Evolutionary conservation across 257 asterid genomes (phyloP), one percentile per base, ranked within the genome.

Genomic region (Solanum phureja): DNA sequence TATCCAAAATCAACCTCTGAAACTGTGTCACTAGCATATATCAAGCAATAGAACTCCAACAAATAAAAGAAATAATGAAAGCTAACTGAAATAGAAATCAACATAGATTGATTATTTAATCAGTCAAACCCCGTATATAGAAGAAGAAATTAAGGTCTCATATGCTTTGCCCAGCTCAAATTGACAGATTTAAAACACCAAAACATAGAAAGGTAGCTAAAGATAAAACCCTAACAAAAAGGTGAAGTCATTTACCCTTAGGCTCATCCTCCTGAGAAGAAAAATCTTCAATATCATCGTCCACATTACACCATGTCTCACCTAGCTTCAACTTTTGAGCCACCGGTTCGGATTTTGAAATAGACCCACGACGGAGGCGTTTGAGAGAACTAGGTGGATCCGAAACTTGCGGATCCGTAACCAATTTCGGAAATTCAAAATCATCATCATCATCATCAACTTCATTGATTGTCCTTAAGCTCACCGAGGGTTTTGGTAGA

Each of bases 281-380:
- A 83, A 95, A 95, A 24, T 89, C 95, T 89, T 97, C 99, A 87
- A 97, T 97, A 40, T 95, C 99, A 83, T 96, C 99, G 79, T 93
- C 96, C 72, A 85, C 91, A 86, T 89, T 84, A 88, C 89, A 77
- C 88, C 87, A 42, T 16, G 31, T 88, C 85, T 81, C 68, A 33
- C 71, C 87, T 52, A 76, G 18, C 66, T 88, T 81, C 56, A n/a
- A 66, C 34, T 87, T 91, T 86, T 83, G 89, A 68, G 60, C 76
- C 73, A 14, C 72, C 42, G 83, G 27, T 19, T 87, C 56, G 87
- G 85, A 85, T 71, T 73, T 87, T 34, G 87, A 83, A 10, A 82
- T 44, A 37, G 91, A 83, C 86, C 97, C 98, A 1, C 94, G 94
- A 23, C 96, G 93, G 52, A 96, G 95, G 89, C 98, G 94, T 87